These are phyloP conservation scores for Sordaria brevicollis DNA, from an alignment of 495 filamentous ascomycete species.

Conservation along the genomic window DNA sequence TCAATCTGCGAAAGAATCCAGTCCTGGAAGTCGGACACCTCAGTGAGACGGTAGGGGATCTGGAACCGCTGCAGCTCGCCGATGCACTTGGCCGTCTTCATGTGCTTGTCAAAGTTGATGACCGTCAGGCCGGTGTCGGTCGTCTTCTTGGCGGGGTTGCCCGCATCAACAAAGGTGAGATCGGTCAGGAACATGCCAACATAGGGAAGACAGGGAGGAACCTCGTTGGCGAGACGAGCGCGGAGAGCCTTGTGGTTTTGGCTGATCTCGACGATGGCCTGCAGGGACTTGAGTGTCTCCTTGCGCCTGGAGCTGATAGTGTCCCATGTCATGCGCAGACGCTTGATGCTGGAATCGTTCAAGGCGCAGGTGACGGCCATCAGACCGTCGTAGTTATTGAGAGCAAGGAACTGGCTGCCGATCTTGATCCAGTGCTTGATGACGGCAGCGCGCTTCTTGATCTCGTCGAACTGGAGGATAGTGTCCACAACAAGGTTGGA, in stretches of 20 bases:
- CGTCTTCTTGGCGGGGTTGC: conserved; percentile 67
- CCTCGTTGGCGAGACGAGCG: conserved; percentile 72
- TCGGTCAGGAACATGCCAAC: conserved; percentile 94
- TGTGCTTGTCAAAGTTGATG: conserved; percentile 98
- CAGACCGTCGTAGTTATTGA: conserved; percentile 93
- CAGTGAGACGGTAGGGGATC: conserved; percentile 77
- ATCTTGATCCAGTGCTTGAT: conserved; percentile 99
- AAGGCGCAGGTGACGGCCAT: conserved; percentile 95
- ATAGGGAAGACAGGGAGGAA: conserved; percentile 90
- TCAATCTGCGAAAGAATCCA: conserved; percentile 84
- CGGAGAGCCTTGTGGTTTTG: conserved; percentile 91
- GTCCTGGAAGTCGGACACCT: conserved; percentile 82
- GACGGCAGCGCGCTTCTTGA: conserved; percentile 77
- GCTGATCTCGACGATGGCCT: conserved; percentile 73
- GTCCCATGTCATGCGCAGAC: conserved; percentile 93
- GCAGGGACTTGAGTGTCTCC: conserved; percentile 62
- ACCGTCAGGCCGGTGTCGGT: conserved; percentile 49
- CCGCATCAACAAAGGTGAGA: conserved; percentile 79
- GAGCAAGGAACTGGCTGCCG: conserved; percentile 69
- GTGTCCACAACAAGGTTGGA: conserved; percentile 93
- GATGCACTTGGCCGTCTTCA: conserved; percentile 88
- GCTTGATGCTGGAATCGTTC: conserved; percentile 80
- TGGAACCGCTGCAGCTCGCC: conserved; percentile 96
- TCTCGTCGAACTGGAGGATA: conserved; percentile 75
- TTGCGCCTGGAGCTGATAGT: conserved; percentile 78